phyloP scores from a whole-genome alignment of 495 filamentous ascomycete genomes.

The Staphylotrichum longicolle region DNA sequence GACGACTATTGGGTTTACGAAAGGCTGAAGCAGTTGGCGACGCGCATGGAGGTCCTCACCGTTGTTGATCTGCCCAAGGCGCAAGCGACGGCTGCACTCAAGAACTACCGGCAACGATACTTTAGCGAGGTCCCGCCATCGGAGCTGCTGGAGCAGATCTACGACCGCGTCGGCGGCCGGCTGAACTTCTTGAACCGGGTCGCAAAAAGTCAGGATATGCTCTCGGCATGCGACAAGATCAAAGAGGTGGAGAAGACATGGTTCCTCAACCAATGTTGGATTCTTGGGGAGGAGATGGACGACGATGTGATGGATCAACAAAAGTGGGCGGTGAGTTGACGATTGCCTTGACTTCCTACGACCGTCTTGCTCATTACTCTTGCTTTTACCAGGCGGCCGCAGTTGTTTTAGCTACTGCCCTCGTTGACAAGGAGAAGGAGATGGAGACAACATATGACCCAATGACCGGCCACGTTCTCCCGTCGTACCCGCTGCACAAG shows the following conservation, averaged over 20 bases:
- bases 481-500: conserved; percentile 76
- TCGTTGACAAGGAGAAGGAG: conserved; percentile 76
- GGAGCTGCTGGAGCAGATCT: conserved; percentile 68
- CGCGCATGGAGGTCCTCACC: conserved; percentile 85
- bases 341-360: not conserved
- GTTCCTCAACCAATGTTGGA: conserved; percentile 94
- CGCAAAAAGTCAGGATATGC: conserved; percentile 75
- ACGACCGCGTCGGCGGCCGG: conserved; percentile 80
- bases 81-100: conserved; percentile 71
- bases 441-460: conserved; percentile 62
- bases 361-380: conserved; percentile 2
- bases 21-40: conserved; percentile 81
- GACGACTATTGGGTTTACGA: conserved; percentile 99
- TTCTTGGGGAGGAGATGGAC: conserved; percentile 89
- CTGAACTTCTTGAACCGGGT: conserved; percentile 83
- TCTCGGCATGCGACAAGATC: conserved; percentile 74
- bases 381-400: conserved; percentile 65
- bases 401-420: conserved; percentile 86
- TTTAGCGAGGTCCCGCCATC: conserved; percentile 55
- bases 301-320: conserved; percentile 99
- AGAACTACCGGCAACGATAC: conserved; percentile 70
- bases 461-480: conserved; percentile 70
- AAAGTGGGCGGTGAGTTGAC: conserved; percentile 73
- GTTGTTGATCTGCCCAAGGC: conserved; percentile 75
- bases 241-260: conserved; percentile 82